A percentile compares a stretch with the other conserved stretches of the same genome.
Conservation (phyloP, 1,284 basidiomycete species). For the Blastosporella zonata region DNA sequence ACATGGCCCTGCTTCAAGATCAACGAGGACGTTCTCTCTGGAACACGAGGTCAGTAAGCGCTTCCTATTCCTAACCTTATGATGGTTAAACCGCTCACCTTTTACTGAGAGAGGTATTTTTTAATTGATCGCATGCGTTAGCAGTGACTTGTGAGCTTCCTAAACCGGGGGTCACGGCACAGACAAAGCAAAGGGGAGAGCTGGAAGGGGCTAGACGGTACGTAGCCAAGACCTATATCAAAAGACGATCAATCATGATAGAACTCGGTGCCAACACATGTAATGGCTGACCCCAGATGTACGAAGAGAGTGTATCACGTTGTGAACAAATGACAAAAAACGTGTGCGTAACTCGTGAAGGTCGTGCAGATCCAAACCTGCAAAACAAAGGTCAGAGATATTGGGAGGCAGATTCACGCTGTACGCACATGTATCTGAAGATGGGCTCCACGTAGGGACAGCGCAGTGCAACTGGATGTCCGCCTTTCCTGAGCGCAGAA, state of each 20-base stretch:
- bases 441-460: slow-evolving; percentile 59
- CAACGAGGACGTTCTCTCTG: slow-evolving; percentile 52
- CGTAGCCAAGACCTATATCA: slow-evolving; percentile 49
- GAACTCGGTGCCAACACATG: slow-evolving; percentile 1
- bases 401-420: neutral
- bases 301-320: slow-evolving; percentile 56
- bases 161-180: slow-evolving; percentile 42
- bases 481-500: slow-evolving; percentile 41
- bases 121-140: slow-evolving; percentile 41
- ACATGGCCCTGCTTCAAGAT: slow-evolving; percentile 51
- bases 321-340: slow-evolving; percentile 63
- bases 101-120: slow-evolving; percentile 42
- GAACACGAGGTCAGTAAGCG: neutral
- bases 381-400: neutral
- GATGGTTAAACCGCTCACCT: slow-evolving; percentile 34
- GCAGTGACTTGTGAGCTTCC: slow-evolving; percentile 40
- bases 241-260: neutral
- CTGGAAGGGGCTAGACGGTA: slow-evolving; percentile 64
- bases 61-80: neutral
- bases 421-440: slow-evolving; percentile 53
- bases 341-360: slow-evolving; percentile 61
- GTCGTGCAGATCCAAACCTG: slow-evolving; percentile 65
- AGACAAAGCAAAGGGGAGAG: slow-evolving; percentile 55
- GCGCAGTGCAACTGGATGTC: slow-evolving; percentile 55
- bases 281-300: slow-evolving; percentile 52